Percentiles rank a stretch among this genome's conserved stretches.
phyloP scores from a whole-genome alignment of 2,329 filamentous ascomycete species.

The Claviceps capensis region DNA sequence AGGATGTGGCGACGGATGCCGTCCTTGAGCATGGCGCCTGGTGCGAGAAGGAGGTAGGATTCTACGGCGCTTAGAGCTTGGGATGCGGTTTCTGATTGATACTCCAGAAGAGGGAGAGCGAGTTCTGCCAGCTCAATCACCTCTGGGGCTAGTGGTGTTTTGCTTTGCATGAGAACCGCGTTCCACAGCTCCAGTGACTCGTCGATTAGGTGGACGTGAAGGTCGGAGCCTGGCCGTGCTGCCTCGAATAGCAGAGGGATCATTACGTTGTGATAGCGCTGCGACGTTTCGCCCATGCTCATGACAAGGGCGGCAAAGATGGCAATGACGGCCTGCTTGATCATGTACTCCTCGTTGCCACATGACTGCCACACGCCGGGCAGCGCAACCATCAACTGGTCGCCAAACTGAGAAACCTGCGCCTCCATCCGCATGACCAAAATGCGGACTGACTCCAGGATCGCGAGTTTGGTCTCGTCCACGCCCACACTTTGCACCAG shows the following conservation, averaged over 20 bases:
- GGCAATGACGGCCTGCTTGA: constrained; percentile 85
- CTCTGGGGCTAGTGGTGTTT: constrained; percentile 44
- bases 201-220: constrained; percentile 73
- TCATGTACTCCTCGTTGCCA: constrained; percentile 67
- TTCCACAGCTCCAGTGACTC: constrained; percentile 86
- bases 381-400: constrained; percentile 68
- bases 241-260: constrained; percentile 72
- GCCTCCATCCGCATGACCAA: constrained; percentile 72
- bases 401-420: constrained; percentile 53
- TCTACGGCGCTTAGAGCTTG: constrained; percentile 52
- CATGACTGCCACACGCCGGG: constrained; percentile 76
- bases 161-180: constrained; percentile 54
- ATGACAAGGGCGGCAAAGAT: constrained; percentile 76
- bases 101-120: constrained; percentile 52
- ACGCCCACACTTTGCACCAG: constrained; percentile 69
- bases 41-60: constrained; percentile 56
- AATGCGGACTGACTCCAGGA: constrained; percentile 74
- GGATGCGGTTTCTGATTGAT: constrained; percentile 48
- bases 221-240: constrained; percentile 59
- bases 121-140: constrained; percentile 50
- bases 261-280: constrained; percentile 66
- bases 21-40: constrained; percentile 50
- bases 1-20: constrained; percentile 36
- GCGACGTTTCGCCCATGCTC: constrained; percentile 66
- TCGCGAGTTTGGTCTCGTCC: constrained; percentile 79